A percentile compares a stretch with the other conserved stretches of the same genome.
phyloP scores from a whole-genome alignment of 257 asterid species.

The Parsonsia alboflavescens region DNA sequence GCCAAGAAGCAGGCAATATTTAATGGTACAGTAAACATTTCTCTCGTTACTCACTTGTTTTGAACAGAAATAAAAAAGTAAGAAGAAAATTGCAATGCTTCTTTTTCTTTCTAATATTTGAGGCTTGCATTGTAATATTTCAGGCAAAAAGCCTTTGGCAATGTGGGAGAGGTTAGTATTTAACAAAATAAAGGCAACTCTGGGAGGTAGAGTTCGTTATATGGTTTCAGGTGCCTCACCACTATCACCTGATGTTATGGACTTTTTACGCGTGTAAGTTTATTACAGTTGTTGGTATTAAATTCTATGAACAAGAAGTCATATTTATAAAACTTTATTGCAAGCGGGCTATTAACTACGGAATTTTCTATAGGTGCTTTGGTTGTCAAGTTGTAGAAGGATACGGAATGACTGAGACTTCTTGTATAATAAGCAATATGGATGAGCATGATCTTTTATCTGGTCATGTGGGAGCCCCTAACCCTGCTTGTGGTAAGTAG shows the following conservation, averaged over 20 bases:
- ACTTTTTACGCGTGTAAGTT: slow-evolving; percentile 90
- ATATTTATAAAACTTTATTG: neutral
- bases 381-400: slow-evolving; percentile 84
- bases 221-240: slow-evolving; percentile 97
- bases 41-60: neutral
- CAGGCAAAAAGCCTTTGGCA: slow-evolving; percentile 78
- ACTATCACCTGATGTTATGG: slow-evolving; percentile 92
- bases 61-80: neutral
- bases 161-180: slow-evolving; percentile 95
- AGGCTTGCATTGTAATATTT: slow-evolving; percentile 1
- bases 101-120: slow-evolving; percentile 3
- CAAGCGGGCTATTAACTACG: neutral
- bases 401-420: slow-evolving; percentile 95
- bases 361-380: slow-evolving; percentile 57
- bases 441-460: slow-evolving; percentile 59
- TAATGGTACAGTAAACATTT: slow-evolving; percentile 45
- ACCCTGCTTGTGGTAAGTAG: slow-evolving; percentile 83
- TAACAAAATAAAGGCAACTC: slow-evolving; percentile 82
- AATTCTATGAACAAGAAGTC: neutral
- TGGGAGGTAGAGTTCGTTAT: slow-evolving; percentile 91
- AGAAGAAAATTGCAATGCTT: neutral
- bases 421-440: slow-evolving; percentile 79
- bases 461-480: slow-evolving; percentile 96
- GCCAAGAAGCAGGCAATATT: slow-evolving; percentile 81
- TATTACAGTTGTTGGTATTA: slow-evolving; percentile 5